Base-by-base conservation (phyloP, 2,329 filamentous ascomycete genomes). In the Monilinia polystroma region DNA sequence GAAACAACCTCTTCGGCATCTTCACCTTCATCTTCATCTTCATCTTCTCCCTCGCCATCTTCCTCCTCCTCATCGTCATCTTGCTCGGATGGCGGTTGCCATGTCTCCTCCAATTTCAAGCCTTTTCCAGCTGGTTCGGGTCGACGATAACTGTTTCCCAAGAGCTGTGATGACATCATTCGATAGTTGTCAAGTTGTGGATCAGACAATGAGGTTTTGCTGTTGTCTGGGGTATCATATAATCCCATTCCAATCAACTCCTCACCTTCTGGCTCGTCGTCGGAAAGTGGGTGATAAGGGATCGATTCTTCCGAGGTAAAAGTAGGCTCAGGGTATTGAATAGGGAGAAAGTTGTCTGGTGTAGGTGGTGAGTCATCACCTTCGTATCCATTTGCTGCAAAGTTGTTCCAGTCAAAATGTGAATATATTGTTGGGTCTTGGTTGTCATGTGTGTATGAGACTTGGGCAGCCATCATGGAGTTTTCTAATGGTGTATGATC, bases 171-270 rank as follows among this genome's bases (percentile, higher is more conserved):
- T 66, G 85, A 84, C 6, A 72, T 65, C 4, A 82, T 82, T 60
- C 82, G 76, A 78, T 87, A 82, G 78, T 84, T 81, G 77, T 86
- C 79, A 65, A 85, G 75, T 62, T 82, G 79, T 41, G 81, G 79
- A 66, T 84, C 83, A 26, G 80, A 78, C 11, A 71, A 67, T 12
- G 70, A 63, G 18, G 69, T 63, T 10, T 81, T 77, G 53, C 77
- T 73, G 73, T 85, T 84, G 66, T 88, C 88, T 0, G 90, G 90
- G 5, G 85, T 80, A 73, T 92, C 91, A 76, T 95, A 95, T 0
- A 95, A 83, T 0, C 91, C 91, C 84, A 95, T 89, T 26, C 91
- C 91, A n/a, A 93, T 83, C 1, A 94, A 82, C 68, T 92, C 89
- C 73, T 93, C 90, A 49, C 87, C 89, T 18, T 84, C 80, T 35